Percentiles rank a stretch among this genome's conserved stretches.
These are phyloP conservation scores for Leavenworthia alabamica DNA, from an alignment of 345 rosid species.

Conservation along the genomic window DNA sequence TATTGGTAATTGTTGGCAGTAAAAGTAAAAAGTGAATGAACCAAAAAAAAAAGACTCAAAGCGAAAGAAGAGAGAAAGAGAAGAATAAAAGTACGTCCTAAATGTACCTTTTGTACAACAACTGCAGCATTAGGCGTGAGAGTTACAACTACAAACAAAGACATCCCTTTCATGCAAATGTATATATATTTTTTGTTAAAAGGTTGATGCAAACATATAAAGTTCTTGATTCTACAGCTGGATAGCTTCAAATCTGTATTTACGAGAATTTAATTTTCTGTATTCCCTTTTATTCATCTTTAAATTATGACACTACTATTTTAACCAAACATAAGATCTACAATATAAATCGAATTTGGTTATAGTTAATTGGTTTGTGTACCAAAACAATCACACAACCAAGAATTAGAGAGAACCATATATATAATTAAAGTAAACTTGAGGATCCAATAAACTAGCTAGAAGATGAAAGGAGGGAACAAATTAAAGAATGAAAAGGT, in stretches of 20 bases:
- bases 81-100: conserved; percentile 24
- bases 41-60: conserved; percentile 20
- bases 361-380: not conserved
- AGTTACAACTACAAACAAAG: not conserved
- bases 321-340: not conserved
- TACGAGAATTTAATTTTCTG: not conserved
- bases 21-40: conserved; percentile 19
- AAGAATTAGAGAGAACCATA: not conserved
- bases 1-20: conserved; percentile 16
- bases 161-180: conserved; percentile 17
- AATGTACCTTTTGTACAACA: conserved; percentile 29
- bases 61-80: conserved; percentile 7
- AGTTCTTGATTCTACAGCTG: no score
- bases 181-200: no score
- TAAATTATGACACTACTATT: not conserved
- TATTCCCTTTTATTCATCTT: not conserved
- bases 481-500: conserved; percentile 7
- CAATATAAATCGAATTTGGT: not conserved
- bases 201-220: no score
- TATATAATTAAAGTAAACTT: not conserved
- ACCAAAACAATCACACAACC: not conserved
- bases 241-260: not conserved
- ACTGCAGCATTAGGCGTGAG: not conserved
- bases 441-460: not conserved
- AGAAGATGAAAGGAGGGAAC: not conserved